These are phyloP conservation scores for Pseudocercospora fuligena DNA, from an alignment of 2,329 filamentous ascomycete species.

Conservation along the genomic window DNA sequence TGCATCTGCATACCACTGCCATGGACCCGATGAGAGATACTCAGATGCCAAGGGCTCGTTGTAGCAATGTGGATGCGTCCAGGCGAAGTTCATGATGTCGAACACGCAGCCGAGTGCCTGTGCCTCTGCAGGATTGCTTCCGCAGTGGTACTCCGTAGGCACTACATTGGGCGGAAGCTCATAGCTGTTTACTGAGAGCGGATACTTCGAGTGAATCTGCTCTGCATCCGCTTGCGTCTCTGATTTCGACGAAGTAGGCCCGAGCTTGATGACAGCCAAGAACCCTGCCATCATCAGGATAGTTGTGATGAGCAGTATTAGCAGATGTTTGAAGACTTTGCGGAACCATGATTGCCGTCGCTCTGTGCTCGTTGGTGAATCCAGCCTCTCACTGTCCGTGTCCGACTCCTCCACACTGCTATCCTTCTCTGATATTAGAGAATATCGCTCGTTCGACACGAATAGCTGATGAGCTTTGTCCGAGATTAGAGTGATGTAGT, in stretches of 20 bases:
- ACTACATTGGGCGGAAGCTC: slow-evolving; percentile 4
- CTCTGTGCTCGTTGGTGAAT: background rate
- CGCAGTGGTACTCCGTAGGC: slow-evolving; percentile 4
- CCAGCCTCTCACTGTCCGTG: background rate
- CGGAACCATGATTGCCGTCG: background rate
- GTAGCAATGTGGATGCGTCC: slow-evolving; percentile 4
- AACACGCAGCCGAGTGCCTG: background rate
- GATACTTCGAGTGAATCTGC: background rate
- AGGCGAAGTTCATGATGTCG: slow-evolving; percentile 8
- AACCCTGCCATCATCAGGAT: background rate
- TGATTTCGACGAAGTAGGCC: background rate
- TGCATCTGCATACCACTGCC: slow-evolving; percentile 1
- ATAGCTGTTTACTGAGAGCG: slow-evolving; percentile 1
- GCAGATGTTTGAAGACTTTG: background rate
- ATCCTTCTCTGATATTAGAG: background rate
- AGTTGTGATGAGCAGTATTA: background rate
- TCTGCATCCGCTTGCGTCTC: background rate
- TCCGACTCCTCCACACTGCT: background rate
- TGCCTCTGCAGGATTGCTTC: background rate
- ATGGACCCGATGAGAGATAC: background rate
- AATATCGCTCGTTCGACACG: background rate
- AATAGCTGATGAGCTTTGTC: background rate
- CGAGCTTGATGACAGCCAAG: background rate
- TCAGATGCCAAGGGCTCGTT: background rate
- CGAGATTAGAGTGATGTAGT: background rate